Conservation (phyloP, 164 flowering plant species). For the Tetracentron sinense region DNA sequence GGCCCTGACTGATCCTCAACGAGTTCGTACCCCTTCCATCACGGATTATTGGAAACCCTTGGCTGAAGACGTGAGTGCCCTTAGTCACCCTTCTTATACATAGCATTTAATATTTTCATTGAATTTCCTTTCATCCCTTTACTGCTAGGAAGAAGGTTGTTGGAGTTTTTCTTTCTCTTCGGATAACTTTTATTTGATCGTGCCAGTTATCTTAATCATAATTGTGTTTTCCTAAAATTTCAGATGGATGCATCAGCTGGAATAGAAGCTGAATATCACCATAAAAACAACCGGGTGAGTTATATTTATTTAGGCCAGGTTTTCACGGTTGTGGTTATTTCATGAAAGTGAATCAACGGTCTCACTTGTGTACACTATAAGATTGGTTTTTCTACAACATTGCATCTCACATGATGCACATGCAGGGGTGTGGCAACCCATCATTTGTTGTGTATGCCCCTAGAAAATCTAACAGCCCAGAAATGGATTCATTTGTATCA, state of each 20-base stretch:
- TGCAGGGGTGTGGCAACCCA: neutral
- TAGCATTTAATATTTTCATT: neutral
- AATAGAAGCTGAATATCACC: conserved; percentile 97
- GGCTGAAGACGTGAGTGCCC: conserved; percentile 86
- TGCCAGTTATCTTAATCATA: neutral
- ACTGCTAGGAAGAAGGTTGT: neutral
- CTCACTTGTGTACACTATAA: neutral
- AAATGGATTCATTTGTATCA: too few relatives aligned
- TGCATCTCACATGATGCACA: neutral
- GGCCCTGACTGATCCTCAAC: conserved; percentile 89
- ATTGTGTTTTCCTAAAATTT: conserved; percentile 8
- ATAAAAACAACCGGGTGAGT: conserved; percentile 74
- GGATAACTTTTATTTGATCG: neutral
- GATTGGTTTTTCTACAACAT: neutral
- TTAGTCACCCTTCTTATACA: neutral
- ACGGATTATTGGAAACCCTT: conserved; percentile 90
- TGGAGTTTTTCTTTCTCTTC: neutral
- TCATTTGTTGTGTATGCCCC: too few relatives aligned
- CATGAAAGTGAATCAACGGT: neutral
- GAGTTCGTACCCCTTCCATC: conserved; percentile 76
- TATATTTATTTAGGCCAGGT: neutral
- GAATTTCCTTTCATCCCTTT: neutral
- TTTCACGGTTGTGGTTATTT: neutral
- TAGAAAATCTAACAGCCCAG: too few relatives aligned
- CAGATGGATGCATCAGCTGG: conserved; percentile 94